A percentile compares a stretch with the other conserved stretches of the same genome.
These are phyloP conservation scores for Termitomyces sp. DNA, from an alignment of 768 basidiomycete species.

Conservation along the genomic window DNA sequence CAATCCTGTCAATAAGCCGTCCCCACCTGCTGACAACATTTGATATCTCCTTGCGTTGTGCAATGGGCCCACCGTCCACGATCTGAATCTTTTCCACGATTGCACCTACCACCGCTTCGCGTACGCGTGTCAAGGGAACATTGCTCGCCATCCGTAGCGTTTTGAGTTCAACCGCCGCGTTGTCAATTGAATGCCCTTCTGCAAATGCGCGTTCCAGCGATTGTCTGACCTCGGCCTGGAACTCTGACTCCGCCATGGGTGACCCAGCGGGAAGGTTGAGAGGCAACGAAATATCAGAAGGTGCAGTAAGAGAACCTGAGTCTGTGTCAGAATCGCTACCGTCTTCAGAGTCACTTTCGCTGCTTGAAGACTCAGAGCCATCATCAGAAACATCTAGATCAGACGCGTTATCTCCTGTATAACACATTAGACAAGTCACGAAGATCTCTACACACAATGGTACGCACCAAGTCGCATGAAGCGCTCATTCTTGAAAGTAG, in stretches of 20 bases:
- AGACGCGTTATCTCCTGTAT: conserved; percentile 55
- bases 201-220: conserved; percentile 90
- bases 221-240: conserved; percentile 70
- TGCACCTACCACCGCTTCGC: conserved; percentile 85
- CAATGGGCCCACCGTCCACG: conserved; percentile 49
- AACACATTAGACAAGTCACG: not conserved
- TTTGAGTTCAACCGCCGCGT: conserved; percentile 91
- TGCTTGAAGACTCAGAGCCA: conserved; percentile 55
- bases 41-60: conserved; percentile 65
- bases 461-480: conserved; percentile 70
- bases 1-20: conserved; percentile 72
- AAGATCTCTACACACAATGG: not conserved
- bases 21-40: conserved; percentile 78
- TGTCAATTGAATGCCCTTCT: conserved; percentile 89
- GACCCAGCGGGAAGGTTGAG: conserved; percentile 34
- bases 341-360: conserved; percentile 42
- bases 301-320: conserved; percentile 35
- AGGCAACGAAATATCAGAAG: conserved; percentile 47
- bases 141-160: conserved; percentile 97
- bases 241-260: conserved; percentile 61
- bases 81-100: conserved; percentile 73
- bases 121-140: conserved; percentile 80
- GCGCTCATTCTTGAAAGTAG: conserved; percentile 59
- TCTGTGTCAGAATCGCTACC: conserved; percentile 35
- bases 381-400: conserved; percentile 63